These are phyloP conservation scores for Candida wancherniae DNA, from an alignment of 805 yeast species.

Conservation along the genomic window DNA sequence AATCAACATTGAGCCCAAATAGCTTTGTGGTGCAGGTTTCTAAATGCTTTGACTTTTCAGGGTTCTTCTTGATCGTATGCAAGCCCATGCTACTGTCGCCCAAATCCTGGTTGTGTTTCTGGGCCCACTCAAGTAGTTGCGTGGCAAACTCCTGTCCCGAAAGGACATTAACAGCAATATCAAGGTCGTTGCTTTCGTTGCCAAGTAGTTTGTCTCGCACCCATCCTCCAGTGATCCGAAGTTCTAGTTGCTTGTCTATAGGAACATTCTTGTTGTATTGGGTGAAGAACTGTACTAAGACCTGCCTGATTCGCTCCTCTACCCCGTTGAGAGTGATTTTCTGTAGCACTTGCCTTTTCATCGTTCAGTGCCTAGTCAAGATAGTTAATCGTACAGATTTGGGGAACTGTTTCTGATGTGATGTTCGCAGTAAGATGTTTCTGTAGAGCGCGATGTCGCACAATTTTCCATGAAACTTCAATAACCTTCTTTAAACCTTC, in stretches of 20 bases:
- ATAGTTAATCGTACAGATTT: too few relatives aligned
- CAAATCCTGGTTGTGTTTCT: slow-evolving; percentile 22
- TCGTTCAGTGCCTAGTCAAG: too few relatives aligned
- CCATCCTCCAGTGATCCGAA: slow-evolving; percentile 97
- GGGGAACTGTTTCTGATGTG: too few relatives aligned
- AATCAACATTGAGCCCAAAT: slow-evolving; percentile 82
- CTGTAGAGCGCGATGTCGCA: too few relatives aligned
- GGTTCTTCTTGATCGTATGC: slow-evolving; percentile 86
- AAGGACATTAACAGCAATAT: slow-evolving; percentile 79
- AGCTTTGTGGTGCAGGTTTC: slow-evolving; percentile 94
- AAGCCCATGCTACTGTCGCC: slow-evolving; percentile 35
- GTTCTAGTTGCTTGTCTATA: slow-evolving; percentile 34
- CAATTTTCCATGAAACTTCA: too few relatives aligned
- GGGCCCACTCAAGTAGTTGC: slow-evolving; percentile 49
- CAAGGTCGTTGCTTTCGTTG: slow-evolving; percentile 76
- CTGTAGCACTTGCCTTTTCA: slow-evolving; percentile 3
- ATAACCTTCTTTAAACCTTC: too few relatives aligned
- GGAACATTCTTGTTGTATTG: slow-evolving; percentile 25
- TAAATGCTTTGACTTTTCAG: slow-evolving; percentile 91
- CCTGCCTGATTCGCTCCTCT: slow-evolving; percentile 37
- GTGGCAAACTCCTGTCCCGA: slow-evolving; percentile 86
- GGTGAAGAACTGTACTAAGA: slow-evolving; percentile 39
- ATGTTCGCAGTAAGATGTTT: too few relatives aligned
- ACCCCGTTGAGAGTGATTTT: slow-evolving; percentile 32
- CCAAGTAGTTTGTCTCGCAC: slow-evolving; percentile 92